Evolutionary conservation across 1,139 yeast genomes (phyloP).

Genomic region (Meyerozyma carpophila): DNA sequence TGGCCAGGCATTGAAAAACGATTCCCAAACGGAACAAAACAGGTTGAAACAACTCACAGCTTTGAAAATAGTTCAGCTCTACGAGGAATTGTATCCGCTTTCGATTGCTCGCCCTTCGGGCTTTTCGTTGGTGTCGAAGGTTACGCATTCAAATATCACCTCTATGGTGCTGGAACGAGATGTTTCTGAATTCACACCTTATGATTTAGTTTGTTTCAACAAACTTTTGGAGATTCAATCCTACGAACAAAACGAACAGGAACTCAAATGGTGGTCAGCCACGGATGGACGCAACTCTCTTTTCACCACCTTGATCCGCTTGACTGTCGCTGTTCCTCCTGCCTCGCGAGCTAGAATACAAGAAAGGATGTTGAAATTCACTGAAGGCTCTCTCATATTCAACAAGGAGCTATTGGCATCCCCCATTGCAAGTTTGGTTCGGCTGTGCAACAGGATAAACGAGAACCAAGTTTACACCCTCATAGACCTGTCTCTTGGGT

Average conservation of each 20-base stretch:
- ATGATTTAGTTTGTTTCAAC: slow-evolving; percentile 53
- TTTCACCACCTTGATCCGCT: slow-evolving; percentile 53
- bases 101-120: slow-evolving; percentile 8
- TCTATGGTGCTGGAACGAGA: slow-evolving; percentile 12
- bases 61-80: slow-evolving; percentile 18
- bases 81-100: slow-evolving; percentile 18
- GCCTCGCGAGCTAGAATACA: slow-evolving; percentile 15
- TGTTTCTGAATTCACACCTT: slow-evolving; percentile 29
- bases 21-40: slow-evolving; percentile 6
- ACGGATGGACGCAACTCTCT: slow-evolving; percentile 41
- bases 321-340: slow-evolving; percentile 21
- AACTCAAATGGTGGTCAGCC: slow-evolving; percentile 63
- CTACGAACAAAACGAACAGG: slow-evolving; percentile 28
- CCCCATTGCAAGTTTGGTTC: slow-evolving; percentile 39
- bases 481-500: neutral
- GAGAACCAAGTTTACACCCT: neutral
- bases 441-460: slow-evolving; percentile 6
- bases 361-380: slow-evolving; percentile 19
- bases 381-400: slow-evolving; percentile 33
- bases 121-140: neutral
- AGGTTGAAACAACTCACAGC: slow-evolving; percentile 16
- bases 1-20: neutral
- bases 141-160: neutral
- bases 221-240: slow-evolving; percentile 37
- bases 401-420: slow-evolving; percentile 38